A percentile compares a stretch with the other conserved stretches of the same genome.
Conservation (phyloP, 1,284 basidiomycete genomes). For the Trametes sp. region DNA sequence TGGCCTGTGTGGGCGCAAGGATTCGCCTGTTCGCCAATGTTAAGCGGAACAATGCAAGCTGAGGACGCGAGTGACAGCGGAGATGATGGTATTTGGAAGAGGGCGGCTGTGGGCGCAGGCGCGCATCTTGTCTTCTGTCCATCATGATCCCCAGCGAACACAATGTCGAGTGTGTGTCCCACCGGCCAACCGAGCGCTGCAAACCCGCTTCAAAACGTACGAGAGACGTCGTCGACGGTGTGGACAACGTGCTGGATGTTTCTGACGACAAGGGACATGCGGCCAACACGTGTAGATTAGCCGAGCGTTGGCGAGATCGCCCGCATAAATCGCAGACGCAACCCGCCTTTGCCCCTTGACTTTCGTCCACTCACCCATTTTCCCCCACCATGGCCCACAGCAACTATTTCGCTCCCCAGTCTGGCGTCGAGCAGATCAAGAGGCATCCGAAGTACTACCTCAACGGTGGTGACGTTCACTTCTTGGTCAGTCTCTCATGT, state of each 20-base stretch:
- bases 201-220: conserved; percentile 15
- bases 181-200: background rate
- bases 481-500: conserved; percentile 51
- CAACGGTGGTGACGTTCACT: conserved; percentile 59
- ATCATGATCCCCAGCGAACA: background rate
- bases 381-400: conserved; percentile 35
- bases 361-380: conserved; percentile 35
- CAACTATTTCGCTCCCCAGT: conserved; percentile 39
- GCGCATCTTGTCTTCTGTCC: conserved; percentile 5
- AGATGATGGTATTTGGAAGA: background rate
- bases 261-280: conserved; percentile 41
- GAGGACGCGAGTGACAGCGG: too few relatives aligned
- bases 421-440: conserved; percentile 41
- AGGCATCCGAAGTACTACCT: conserved; percentile 59
- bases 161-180: background rate
- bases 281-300: conserved; percentile 48
- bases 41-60: too few relatives aligned
- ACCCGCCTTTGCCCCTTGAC: conserved; percentile 30
- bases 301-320: conserved; percentile 25
- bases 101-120: too few relatives aligned
- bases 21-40: too few relatives aligned
- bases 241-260: conserved; percentile 28
- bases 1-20: too few relatives aligned
- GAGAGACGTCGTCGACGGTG: background rate
- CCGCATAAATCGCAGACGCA: conserved; percentile 34